Percentiles rank a stretch among this genome's conserved stretches.
Evolutionary conservation across 441 rosid genomes (phyloP).

Genomic region (Bocquillonia castaneifolia): DNA sequence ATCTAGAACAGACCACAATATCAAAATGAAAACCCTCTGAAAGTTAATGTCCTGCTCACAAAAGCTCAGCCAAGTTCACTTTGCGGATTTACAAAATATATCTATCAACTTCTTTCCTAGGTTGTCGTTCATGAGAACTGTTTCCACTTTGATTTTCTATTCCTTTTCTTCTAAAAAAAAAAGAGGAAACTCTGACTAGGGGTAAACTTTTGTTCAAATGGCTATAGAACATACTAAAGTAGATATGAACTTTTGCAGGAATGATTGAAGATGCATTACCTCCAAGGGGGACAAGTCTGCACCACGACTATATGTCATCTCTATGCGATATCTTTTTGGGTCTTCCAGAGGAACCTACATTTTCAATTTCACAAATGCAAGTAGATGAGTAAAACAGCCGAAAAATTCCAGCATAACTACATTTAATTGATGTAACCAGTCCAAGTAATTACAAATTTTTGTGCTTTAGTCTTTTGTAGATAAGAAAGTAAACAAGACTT

Average conservation of each 20-base stretch:
- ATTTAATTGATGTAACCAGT: background rate
- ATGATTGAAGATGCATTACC: constrained; percentile 40
- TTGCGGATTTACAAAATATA: background rate
- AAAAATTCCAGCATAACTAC: background rate
- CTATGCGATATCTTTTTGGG: constrained; percentile 84
- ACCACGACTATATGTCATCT: constrained; percentile 96
- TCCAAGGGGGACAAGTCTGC: constrained; percentile 96
- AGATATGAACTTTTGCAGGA: background rate
- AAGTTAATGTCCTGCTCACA: background rate
- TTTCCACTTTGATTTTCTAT: constrained; percentile 1
- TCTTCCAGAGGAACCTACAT: constrained; percentile 78
- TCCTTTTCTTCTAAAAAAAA: background rate
- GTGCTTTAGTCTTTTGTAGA: background rate
- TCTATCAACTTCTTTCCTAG: background rate
- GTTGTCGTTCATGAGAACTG: background rate
- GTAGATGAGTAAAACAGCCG: background rate
- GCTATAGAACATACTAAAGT: background rate
- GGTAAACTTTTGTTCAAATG: constrained; percentile 2
- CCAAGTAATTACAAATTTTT: background rate
- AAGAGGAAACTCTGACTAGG: background rate
- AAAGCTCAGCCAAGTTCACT: background rate
- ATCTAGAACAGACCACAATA: background rate
- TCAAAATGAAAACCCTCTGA: too few species aligned
- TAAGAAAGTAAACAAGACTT: background rate
- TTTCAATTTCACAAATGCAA: constrained; percentile 18